A percentile compares a stretch with the other conserved stretches of the same genome.
These are phyloP conservation scores for Aspergillus phoenicis DNA, from an alignment of 2,329 filamentous ascomycete species.

Conservation along the genomic window DNA sequence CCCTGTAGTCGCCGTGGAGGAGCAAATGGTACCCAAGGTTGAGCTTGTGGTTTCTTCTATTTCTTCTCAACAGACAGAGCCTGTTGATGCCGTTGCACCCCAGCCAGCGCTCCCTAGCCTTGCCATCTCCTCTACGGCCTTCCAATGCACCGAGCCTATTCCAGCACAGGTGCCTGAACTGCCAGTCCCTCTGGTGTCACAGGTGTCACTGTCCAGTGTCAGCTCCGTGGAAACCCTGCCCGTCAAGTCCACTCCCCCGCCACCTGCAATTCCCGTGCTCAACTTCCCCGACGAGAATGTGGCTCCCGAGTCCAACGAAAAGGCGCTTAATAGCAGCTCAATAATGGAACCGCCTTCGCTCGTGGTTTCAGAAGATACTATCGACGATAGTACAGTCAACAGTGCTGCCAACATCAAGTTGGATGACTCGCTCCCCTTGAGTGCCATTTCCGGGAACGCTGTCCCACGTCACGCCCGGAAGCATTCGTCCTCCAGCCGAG, in stretches of 20 bases:
- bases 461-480: constrained; percentile 30
- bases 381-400: constrained; percentile 55
- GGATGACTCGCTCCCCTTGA: constrained; percentile 56
- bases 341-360: constrained; percentile 41
- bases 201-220: constrained; percentile 46
- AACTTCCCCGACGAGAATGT: constrained; percentile 30
- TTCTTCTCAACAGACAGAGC: constrained; percentile 31
- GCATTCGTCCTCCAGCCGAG: constrained; percentile 48
- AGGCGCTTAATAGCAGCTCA: constrained; percentile 20
- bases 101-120: constrained; percentile 25
- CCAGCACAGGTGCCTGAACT: constrained; percentile 25
- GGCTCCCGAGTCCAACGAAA: constrained; percentile 22
- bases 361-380: constrained; percentile 66
- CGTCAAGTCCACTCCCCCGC: constrained; percentile 38
- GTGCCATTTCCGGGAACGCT: constrained; percentile 64
- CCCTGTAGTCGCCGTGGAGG: not conserved
- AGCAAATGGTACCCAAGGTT: not conserved
- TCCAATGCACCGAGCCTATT: constrained; percentile 37
- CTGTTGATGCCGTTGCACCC: constrained; percentile 25
- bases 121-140: constrained; percentile 32
- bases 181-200: constrained; percentile 32
- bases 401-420: constrained; percentile 32
- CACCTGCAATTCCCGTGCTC: constrained; percentile 19
- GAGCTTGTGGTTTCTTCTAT: constrained; percentile 34
- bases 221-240: constrained; percentile 51